Evolutionary conservation across 495 filamentous ascomycete genomes (phyloP).

Genomic region (Barbatosphaeria neglecta): DNA sequence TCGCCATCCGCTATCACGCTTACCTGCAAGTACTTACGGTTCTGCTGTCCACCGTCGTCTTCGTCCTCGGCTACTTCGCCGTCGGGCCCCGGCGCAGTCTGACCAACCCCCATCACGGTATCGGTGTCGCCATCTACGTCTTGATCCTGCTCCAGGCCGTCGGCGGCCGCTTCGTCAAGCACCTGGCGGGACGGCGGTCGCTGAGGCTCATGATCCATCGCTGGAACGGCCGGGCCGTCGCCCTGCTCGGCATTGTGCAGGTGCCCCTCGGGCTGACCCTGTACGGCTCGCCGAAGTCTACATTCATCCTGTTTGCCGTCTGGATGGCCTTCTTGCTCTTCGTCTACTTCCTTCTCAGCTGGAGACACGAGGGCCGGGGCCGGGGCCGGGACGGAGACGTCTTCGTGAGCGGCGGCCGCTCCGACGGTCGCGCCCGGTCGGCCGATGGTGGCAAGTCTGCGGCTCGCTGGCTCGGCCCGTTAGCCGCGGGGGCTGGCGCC

Average conservation of each 20-base stretch:
- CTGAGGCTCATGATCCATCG: conserved; percentile 74
- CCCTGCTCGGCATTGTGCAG: conserved; percentile 73
- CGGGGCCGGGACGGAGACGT: conserved; percentile 29
- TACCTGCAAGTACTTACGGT: conserved; percentile 79
- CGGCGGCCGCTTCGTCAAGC: conserved; percentile 61
- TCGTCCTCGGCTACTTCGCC: conserved; percentile 68
- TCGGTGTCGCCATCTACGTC: conserved; percentile 82
- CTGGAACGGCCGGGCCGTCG: conserved; percentile 69
- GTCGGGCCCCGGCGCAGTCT: conserved; percentile 65
- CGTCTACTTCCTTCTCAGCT: conserved; percentile 63
- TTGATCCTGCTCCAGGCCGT: conserved; percentile 70
- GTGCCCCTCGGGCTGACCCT: conserved; percentile 82
- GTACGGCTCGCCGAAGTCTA: conserved; percentile 74
- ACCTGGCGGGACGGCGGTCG: conserved; percentile 41
- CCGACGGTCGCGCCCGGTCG: conserved; percentile 12
- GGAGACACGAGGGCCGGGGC: conserved; percentile 38
- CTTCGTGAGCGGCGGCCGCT: conserved; percentile 25
- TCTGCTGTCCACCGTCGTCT: conserved; percentile 55
- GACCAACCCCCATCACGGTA: conserved; percentile 91
- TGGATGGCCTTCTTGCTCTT: conserved; percentile 56
- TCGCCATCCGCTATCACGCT: conserved; percentile 67
- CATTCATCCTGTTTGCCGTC: conserved; percentile 78
- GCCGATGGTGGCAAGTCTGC: conserved; percentile 25
- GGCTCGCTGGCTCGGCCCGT: conserved; percentile 32
- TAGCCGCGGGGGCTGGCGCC: conserved; percentile 50